A percentile compares a stretch with the other conserved stretches of the same genome.
Evolutionary conservation across 139 green algal genomes (phyloP).

Genomic region (Closterium sp.): DNA sequence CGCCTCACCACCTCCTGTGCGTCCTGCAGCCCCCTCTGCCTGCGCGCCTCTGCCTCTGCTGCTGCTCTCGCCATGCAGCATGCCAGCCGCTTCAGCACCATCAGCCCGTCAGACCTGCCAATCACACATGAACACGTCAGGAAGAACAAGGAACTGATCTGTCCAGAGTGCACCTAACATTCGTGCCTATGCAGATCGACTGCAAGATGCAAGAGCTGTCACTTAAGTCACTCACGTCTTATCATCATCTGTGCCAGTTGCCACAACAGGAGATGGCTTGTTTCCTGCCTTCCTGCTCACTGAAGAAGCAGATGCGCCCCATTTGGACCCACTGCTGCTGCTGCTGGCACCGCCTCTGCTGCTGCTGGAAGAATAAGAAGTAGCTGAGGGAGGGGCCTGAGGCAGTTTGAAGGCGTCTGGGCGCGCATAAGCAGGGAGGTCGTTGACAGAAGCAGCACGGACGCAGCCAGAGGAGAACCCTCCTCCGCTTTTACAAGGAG

Average conservation of each 20-base stretch:
- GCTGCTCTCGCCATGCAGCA: slow-evolving; percentile 20
- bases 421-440: not conserved
- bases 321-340: not conserved
- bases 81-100: slow-evolving; percentile 9
- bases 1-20: slow-evolving; percentile 19
- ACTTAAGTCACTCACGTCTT: not conserved
- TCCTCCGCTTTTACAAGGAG: not conserved
- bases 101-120: slow-evolving; percentile 3
- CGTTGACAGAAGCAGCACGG: not conserved
- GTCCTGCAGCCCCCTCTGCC: slow-evolving; percentile 15
- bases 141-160: not conserved
- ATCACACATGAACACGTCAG: not conserved
- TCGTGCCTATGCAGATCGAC: not conserved
- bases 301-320: not conserved
- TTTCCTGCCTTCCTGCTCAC: not conserved
- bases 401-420: not conserved
- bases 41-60: slow-evolving; percentile 20
- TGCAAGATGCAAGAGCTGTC: not conserved
- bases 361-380: not conserved
- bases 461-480: not conserved
- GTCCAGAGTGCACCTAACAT: not conserved
- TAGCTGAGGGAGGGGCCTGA: not conserved
- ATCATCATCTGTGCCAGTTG: not conserved
- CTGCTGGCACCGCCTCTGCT: not conserved
- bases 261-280: not conserved